Evolutionary conservation across 208 protist species (phyloP).

Genomic region (Trypanosoma scelopori): DNA sequence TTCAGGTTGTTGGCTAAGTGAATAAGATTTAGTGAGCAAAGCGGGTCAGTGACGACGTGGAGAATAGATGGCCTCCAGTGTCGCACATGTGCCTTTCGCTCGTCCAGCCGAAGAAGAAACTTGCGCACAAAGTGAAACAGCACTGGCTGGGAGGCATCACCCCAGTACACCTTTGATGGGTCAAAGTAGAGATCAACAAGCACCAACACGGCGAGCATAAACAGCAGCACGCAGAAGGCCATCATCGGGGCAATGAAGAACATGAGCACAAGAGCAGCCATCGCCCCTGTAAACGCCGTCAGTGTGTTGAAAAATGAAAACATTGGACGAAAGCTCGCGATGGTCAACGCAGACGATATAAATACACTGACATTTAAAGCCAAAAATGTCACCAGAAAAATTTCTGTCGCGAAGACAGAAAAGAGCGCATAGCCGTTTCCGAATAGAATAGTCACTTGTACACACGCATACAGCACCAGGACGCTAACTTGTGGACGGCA

Average conservation of each 20-base stretch:
- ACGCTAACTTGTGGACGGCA: slow-evolving; percentile 22
- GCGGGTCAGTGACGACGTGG: slow-evolving; percentile 12
- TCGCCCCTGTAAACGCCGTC: slow-evolving; percentile 25
- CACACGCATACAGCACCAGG: slow-evolving; percentile 43
- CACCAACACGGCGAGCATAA: slow-evolving; percentile 22
- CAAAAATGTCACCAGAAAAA: slow-evolving; percentile 52
- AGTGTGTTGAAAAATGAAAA: slow-evolving; percentile 39
- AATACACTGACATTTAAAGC: slow-evolving; percentile 48
- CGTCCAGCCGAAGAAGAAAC: slow-evolving; percentile 29
- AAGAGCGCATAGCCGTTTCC: slow-evolving; percentile 46
- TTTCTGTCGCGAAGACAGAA: slow-evolving; percentile 45
- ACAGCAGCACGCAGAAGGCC: slow-evolving; percentile 20
- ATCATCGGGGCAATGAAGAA: slow-evolving; percentile 30
- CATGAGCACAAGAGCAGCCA: slow-evolving; percentile 39
- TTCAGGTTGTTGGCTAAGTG: slow-evolving; percentile 37
- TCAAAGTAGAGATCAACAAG: slow-evolving; percentile 34
- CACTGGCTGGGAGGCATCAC: slow-evolving; percentile 34
- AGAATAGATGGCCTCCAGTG: slow-evolving; percentile 32
- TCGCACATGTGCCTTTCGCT: slow-evolving; percentile 20
- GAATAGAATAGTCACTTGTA: slow-evolving; percentile 19
- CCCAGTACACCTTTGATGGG: slow-evolving; percentile 35
- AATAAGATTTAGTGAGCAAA: slow-evolving; percentile 23
- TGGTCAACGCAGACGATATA: slow-evolving; percentile 18
- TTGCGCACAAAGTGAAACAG: slow-evolving; percentile 38
- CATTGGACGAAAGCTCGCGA: slow-evolving; percentile 33